Evolutionary conservation across 352 stramenopile genomes (phyloP).

Genomic region (Globisporangium cylindrosporum): DNA sequence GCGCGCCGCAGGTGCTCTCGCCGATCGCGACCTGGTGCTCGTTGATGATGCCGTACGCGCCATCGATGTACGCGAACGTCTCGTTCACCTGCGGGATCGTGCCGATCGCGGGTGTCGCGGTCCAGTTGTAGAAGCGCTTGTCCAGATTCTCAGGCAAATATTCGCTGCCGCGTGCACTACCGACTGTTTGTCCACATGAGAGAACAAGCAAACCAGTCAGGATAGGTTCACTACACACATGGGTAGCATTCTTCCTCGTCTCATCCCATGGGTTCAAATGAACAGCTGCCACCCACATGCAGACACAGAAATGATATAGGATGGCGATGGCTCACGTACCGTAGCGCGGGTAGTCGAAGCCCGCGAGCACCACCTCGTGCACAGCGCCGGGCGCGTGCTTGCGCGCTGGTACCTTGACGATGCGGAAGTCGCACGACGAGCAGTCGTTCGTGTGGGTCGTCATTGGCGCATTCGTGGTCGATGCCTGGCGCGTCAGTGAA

Average conservation of each 20-base stretch:
- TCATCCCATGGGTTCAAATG: background rate
- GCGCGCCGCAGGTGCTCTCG: slow-evolving; percentile 75
- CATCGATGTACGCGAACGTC: slow-evolving; percentile 81
- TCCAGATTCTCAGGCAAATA: slow-evolving; percentile 69
- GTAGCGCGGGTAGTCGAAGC: slow-evolving; percentile 74
- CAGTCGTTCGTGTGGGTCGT: slow-evolving; percentile 85
- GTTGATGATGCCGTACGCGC: slow-evolving; percentile 82
- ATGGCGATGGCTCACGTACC: slow-evolving; percentile 25
- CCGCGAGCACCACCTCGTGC: slow-evolving; percentile 59
- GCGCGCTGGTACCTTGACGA: slow-evolving; percentile 70
- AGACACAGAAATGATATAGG: background rate
- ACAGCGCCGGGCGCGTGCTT: slow-evolving; percentile 34
- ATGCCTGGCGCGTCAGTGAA: slow-evolving; percentile 31
- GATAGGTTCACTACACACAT: background rate
- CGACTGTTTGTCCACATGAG: slow-evolving; percentile 34
- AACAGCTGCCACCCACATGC: background rate
- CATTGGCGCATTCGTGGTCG: slow-evolving; percentile 63
- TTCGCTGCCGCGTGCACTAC: slow-evolving; percentile 47
- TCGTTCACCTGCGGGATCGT: slow-evolving; percentile 58
- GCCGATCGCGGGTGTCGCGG: slow-evolving; percentile 50
- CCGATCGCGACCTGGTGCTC: slow-evolving; percentile 80
- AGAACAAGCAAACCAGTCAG: slow-evolving; percentile 5
- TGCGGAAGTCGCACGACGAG: slow-evolving; percentile 79
- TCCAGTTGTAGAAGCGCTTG: slow-evolving; percentile 69
- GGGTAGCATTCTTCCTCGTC: background rate